Conservation (phyloP, 208 protist genomes). For the Histomonas meleagridis region DNA sequence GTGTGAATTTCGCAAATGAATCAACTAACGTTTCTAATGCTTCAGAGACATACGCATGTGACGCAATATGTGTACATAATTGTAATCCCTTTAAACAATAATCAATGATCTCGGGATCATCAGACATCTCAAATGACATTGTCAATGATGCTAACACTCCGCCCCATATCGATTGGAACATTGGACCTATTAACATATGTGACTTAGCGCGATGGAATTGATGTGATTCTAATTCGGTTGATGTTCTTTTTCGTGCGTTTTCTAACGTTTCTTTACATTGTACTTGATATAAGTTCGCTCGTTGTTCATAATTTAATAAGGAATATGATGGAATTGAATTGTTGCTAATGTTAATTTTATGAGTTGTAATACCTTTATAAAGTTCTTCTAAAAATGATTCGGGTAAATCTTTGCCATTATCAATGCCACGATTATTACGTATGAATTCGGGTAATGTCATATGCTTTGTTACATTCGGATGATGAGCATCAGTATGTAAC, state of each 20-base stretch:
- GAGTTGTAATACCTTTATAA: not conserved
- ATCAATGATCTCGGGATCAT: not conserved
- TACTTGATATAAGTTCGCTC: not conserved
- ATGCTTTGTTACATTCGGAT: constrained; percentile 43
- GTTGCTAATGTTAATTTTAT: not conserved
- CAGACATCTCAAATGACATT: not conserved
- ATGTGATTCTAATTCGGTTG: not conserved
- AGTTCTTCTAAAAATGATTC: not conserved
- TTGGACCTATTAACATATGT: not conserved
- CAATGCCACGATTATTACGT: constrained; percentile 45
- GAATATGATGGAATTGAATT: not conserved
- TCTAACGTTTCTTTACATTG: not conserved
- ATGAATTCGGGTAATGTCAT: constrained; percentile 50
- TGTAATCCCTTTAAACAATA: not conserved
- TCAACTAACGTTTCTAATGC: not conserved
- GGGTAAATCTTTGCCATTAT: constrained; percentile 42
- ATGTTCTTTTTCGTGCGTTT: not conserved
- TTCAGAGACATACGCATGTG: not conserved
- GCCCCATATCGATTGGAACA: not conserved
- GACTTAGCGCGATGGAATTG: not conserved
- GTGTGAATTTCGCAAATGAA: not conserved
- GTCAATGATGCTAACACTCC: not conserved
- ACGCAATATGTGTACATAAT: not conserved
- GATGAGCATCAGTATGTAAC: constrained; percentile 54
- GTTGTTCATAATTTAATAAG: not conserved